A percentile compares a stretch with the other conserved stretches of the same genome.
Conservation (phyloP, 805 yeast species). For the Barnettozyma siamensis region DNA sequence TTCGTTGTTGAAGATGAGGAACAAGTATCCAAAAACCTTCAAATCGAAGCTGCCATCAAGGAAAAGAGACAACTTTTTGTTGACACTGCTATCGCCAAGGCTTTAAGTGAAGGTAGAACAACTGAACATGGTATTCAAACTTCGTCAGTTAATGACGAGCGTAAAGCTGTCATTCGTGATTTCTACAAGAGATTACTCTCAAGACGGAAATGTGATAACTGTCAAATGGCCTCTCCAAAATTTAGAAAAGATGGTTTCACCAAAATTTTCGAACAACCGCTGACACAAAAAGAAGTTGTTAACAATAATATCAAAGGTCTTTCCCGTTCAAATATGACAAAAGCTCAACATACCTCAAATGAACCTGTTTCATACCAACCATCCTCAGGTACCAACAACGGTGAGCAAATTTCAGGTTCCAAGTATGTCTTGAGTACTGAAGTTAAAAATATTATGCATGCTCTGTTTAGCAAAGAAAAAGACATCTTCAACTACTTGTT, state of each 20-base stretch:
- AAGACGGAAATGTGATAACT: slow-evolving; percentile 89
- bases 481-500: slow-evolving; percentile 63
- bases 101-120: slow-evolving; percentile 71
- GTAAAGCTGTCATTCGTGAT: slow-evolving; percentile 67
- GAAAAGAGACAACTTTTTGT: slow-evolving; percentile 66
- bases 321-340: slow-evolving; percentile 57
- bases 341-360: slow-evolving; percentile 9
- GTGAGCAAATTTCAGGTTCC: slow-evolving; percentile 55
- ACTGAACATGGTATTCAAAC: slow-evolving; percentile 65
- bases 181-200: slow-evolving; percentile 68
- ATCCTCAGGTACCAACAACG: background rate
- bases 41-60: slow-evolving; percentile 39
- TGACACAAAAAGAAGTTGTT: slow-evolving; percentile 73
- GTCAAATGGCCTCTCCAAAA: slow-evolving; percentile 91
- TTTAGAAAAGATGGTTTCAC: slow-evolving; percentile 93
- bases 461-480: slow-evolving; percentile 73
- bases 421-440: slow-evolving; percentile 87
- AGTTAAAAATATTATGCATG: slow-evolving; percentile 68
- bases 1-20: slow-evolving; percentile 43
- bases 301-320: slow-evolving; percentile 82
- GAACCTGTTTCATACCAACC: slow-evolving; percentile 30
- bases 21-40: slow-evolving; percentile 34
- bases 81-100: slow-evolving; percentile 60
- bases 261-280: slow-evolving; percentile 84
- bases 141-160: slow-evolving; percentile 80